phyloP scores from a whole-genome alignment of 208 protist genomes.

The Acanthamoeba triangularis region DNA sequence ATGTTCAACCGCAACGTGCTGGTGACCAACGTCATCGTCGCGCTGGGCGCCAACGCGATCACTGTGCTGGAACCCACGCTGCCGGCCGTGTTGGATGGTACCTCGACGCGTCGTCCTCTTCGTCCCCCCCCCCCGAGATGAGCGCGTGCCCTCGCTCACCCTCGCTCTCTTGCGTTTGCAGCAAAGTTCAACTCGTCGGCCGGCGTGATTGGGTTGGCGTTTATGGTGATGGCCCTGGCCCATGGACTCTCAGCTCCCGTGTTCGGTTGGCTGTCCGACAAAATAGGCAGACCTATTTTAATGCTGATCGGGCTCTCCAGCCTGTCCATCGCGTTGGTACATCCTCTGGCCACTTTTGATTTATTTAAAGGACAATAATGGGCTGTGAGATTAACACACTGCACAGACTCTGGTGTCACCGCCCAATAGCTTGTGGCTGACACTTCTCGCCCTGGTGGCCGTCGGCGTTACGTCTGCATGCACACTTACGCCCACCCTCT shows the following conservation, averaged over 20 bases:
- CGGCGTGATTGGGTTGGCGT: neutral
- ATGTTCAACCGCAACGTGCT: conserved; percentile 16
- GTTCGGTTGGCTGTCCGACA: neutral
- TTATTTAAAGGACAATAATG: neutral
- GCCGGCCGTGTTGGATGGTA: neutral
- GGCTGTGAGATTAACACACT: neutral
- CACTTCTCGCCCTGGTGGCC: neutral
- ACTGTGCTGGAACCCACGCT: conserved; percentile 1
- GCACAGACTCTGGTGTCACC: neutral
- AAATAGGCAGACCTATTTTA: neutral
- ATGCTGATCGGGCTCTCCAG: neutral
- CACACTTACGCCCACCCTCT: neutral
- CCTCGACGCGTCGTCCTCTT: neutral
- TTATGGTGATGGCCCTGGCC: neutral
- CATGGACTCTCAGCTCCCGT: neutral
- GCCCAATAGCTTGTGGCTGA: neutral
- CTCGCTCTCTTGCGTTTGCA: neutral
- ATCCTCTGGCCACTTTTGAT: neutral
- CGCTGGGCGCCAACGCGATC: neutral
- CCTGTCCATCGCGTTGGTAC: neutral
- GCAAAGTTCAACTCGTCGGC: neutral
- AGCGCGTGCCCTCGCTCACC: neutral
- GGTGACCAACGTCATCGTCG: conserved; percentile 16
- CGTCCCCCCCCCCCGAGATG: neutral
- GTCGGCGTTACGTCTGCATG: neutral